Evolutionary conservation across 768 basidiomycete species (phyloP), one percentile per base, ranked within the genome.

Genomic region (Boletus vinaceobasis): DNA sequence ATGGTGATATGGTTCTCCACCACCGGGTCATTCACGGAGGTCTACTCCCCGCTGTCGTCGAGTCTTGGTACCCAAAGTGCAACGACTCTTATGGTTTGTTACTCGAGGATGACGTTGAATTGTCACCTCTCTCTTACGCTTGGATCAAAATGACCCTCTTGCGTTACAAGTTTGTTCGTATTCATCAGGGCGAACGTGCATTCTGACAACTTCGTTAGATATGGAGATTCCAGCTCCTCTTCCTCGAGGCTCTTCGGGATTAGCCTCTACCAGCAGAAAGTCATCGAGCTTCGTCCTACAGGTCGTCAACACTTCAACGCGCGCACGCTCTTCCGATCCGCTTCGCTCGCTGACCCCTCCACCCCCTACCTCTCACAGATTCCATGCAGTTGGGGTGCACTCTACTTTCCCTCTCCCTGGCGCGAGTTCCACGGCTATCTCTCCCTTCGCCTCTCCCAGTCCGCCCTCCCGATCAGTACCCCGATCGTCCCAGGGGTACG

Each of bases 331-430:
- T 89, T 94, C 67, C 65, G 69, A 10, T 56, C 68, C 0, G 59
- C 70, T 10, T 74, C 73, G 3, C 46, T 82, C n/a, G 51, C 73
- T 0, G 58, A 78, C 42, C 71, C 79, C 0, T 73, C 75, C 1
- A 83, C 83, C 0, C 91, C 93, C 0, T 94, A 92, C 68, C 80
- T 94, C 40, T 92, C 90, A 0, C 87, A 90, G 55, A 83, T 92
- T 10, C 93, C 92, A 0, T 93, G 92, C 70, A 91, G 88, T 71
- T 95, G 91, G 92, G 93, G 92, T 14, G 92, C 90, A 2, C 77
- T 91, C 36, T 95, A 93, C 74, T 95, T 95, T 65, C 91, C 93
- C 11, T 81, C 90, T 59, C 85, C 87, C 62, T 93, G 91, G 92
- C 81, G 84, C 60, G 89, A 90, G 67, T 94, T 93, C 69, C 90